Conservation (phyloP, 2,329 filamentous ascomycete genomes). For the Colletotrichum filicis region DNA sequence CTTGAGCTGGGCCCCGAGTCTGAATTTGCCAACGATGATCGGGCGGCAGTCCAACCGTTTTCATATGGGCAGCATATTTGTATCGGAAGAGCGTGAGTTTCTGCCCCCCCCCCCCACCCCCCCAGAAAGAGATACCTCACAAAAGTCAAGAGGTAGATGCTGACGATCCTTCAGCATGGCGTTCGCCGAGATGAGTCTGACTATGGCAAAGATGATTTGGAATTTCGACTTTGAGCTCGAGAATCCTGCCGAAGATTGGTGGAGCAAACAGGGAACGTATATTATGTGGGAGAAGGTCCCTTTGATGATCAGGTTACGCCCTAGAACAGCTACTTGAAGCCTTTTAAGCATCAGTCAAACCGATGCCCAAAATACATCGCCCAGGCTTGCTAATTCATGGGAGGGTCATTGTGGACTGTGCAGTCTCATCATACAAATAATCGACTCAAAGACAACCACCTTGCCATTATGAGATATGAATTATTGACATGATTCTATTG, state of each 20-base stretch:
- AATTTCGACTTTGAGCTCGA: constrained; percentile 56
- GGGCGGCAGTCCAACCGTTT: constrained; percentile 54
- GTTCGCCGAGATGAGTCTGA: constrained; percentile 59
- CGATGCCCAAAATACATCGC: no score
- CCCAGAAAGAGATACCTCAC: no score
- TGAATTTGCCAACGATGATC: background rate
- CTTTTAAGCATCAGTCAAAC: no score
- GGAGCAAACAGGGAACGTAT: constrained; percentile 33
- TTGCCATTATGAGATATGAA: no score
- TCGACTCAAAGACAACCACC: no score
- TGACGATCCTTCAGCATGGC: constrained; percentile 46
- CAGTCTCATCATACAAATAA: no score
- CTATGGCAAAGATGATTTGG: constrained; percentile 55
- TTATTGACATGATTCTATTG: no score
- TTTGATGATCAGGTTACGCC: background rate
- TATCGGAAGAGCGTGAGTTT: constrained; percentile 57
- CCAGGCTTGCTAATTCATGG: no score
- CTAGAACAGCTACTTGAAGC: background rate
- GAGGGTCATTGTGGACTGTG: no score
- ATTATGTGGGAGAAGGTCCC: background rate
- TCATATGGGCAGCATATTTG: constrained; percentile 59
- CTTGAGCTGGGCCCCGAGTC: background rate
- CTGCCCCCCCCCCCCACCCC: no score
- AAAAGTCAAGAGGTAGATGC: no score
- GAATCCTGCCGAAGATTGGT: constrained; percentile 48